Evolutionary conservation across 352 stramenopile species (phyloP), one percentile per base, ranked within the genome.

Genomic region (Phytophthora pisi): DNA sequence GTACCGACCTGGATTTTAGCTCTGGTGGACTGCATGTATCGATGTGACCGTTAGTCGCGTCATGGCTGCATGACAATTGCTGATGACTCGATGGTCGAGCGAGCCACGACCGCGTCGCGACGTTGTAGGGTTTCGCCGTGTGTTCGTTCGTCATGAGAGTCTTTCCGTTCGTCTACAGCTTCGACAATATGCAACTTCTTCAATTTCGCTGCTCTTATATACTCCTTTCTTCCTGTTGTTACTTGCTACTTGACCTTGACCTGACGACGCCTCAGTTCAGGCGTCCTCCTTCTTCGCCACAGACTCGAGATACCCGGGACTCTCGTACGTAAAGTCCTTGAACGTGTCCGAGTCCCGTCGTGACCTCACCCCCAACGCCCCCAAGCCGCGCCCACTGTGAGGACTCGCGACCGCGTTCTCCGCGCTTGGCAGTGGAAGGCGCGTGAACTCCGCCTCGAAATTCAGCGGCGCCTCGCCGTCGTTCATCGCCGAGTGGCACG

Each of bases 401-500:
- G 65, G 60, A 60, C 66, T 77, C 4, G 55, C 47, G 24, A 64
- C 72, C 1, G 73, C 49, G 18, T 66, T 74, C n/a, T 94, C 86
- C 3, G 76, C 70, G 26, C 86, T 94, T 0, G 86, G 86, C 18
- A 95, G 65, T n/a, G 89, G 89, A n/a, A 96, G 64, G 13, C 86
- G 78, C 47, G 87, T 96, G 57, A 96, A 96, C 63, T 95, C 84
- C 34, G 81, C 79, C 68, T 96, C 89, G 51, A 96, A 96, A 70
- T 96, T 96, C 26, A 92, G 56, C 18, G 85, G 84, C 28, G 84
- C 82, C 54, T 96, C 86, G 24, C 77, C 81, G 31, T 91, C 78
- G 55, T 83, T 88, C 72, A 90, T 88, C 8, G 79, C 77, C 31
- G 84, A 85, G 58, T 86, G 78, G 51, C 89, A 96, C 23, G 88